A percentile compares a stretch with the other conserved stretches of the same genome.
phyloP scores from a whole-genome alignment of 495 filamentous ascomycete genomes.

The Xylaria cubensis region DNA sequence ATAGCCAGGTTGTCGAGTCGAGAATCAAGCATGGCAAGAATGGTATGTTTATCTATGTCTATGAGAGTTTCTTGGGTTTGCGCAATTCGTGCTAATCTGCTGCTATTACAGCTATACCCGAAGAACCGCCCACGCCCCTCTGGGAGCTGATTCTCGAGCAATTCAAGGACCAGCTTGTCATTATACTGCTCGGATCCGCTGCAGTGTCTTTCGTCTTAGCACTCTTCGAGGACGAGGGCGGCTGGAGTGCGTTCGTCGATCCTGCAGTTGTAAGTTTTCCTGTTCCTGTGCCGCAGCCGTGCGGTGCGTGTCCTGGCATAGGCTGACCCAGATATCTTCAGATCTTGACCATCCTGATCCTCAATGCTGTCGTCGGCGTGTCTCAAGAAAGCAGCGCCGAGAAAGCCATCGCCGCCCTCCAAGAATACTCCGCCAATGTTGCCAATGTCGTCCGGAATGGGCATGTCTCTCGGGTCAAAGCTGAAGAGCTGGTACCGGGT shows the following conservation, averaged over 20 bases:
- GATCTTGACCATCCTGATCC: slow-evolving; percentile 96
- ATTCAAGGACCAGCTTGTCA: slow-evolving; percentile 98
- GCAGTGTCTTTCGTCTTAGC: slow-evolving; percentile 94
- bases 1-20: slow-evolving; percentile 67
- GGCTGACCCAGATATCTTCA: slow-evolving; percentile 38
- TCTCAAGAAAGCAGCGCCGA: slow-evolving; percentile 99
- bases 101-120: slow-evolving; percentile 74
- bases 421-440: slow-evolving; percentile 99
- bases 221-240: slow-evolving; percentile 89
- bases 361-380: slow-evolving; percentile 97
- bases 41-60: slow-evolving; percentile 62
- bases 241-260: slow-evolving; percentile 98
- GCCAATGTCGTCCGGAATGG: slow-evolving; percentile 90
- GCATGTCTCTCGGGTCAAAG: slow-evolving; percentile 76
- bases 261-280: slow-evolving; percentile 78
- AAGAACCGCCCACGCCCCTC: slow-evolving; percentile 95
- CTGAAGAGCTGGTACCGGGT: slow-evolving; percentile 94
- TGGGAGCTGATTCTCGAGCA: slow-evolving; percentile 98
- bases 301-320: background rate
- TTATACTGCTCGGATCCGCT: slow-evolving; percentile 93
- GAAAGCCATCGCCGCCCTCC: slow-evolving; percentile 96
- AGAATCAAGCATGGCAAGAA: slow-evolving; percentile 80
- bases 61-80: background rate
- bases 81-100: slow-evolving; percentile 32
- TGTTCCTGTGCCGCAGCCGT: background rate